Evolutionary conservation across 2,329 filamentous ascomycete species (phyloP), one percentile per base, ranked within the genome.

Genomic region (Penicillium polonicum): DNA sequence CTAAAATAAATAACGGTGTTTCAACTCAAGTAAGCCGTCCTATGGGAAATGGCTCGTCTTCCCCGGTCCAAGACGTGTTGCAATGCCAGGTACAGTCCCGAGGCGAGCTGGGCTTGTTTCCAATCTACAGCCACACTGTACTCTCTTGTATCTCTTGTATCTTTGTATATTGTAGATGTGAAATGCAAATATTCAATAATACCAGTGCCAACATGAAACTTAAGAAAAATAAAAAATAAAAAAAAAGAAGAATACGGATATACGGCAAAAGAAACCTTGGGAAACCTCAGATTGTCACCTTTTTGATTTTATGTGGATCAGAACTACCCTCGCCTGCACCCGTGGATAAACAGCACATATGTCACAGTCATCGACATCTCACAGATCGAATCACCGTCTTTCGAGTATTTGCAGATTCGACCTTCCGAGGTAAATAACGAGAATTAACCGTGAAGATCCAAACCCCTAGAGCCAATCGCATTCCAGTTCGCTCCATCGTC

Each of bases 61-160:
- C 48, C 49, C 27, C 38, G 41, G 15, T 29, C 41, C 45, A 45
- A 25, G 48, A 48, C 4, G 48, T 52, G 38, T 48, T 46, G 52
- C 59, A 58, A 62, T 60, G 61, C 53, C 58, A 64, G 61, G 61
- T 62, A 62, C 59, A 62, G 42, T 51, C 53, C 61, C 58, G 48
- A 59, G 55, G 46, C 42, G 38, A 57, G 55, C 55, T 63, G 39
- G 63, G n/a, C 59, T 55, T 33, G 35, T 63, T 63, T 56, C 21
- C 39, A 65, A 65, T 35, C 43, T 21, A 17, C 23, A 38, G 17
- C 29, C 29, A 19, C 29, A 46, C 44, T 19, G 25, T 29, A 44
- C 17, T 13, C 10, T 21, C 6, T 13, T 25, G 21, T 21, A 50
- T 17, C 23, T 23, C 23, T 5, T 23, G 23, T 23, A 23, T 23